Evolutionary conservation across 805 yeast species (phyloP).

Genomic region (Teunomyces funiuensis): DNA sequence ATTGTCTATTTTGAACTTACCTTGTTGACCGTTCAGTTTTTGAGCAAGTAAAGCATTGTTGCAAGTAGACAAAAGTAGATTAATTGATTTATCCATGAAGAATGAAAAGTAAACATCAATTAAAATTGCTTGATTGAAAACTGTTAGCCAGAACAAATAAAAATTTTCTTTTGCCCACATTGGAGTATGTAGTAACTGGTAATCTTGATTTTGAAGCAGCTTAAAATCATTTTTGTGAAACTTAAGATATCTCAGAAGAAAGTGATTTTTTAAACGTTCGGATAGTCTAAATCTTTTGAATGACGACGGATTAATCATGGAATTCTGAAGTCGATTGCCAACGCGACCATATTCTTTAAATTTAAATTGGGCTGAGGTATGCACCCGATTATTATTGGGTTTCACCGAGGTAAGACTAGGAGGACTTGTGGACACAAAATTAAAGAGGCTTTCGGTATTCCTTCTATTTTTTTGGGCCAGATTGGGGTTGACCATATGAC

Average conservation of each 20-base stretch:
- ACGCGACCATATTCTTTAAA: background rate
- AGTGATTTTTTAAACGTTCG: conserved; percentile 13
- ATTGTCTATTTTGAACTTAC: conserved; percentile 6
- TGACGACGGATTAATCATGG: conserved; percentile 10
- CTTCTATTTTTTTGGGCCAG: background rate
- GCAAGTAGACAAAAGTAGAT: conserved; percentile 21
- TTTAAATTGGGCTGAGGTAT: background rate
- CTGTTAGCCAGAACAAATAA: conserved; percentile 29
- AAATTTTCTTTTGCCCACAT: conserved; percentile 24
- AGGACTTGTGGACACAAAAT: background rate
- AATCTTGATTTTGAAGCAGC: conserved; percentile 14
- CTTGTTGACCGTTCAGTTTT: background rate
- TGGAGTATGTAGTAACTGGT: conserved; percentile 18
- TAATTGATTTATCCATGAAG: conserved; percentile 38
- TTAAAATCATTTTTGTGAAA: conserved; percentile 13
- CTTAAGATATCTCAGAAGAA: conserved; percentile 15
- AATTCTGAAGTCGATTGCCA: conserved; percentile 23
- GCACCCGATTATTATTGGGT: background rate
- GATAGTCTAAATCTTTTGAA: conserved; percentile 14
- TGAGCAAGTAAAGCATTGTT: conserved; percentile 8
- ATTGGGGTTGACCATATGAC: background rate
- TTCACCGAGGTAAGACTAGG: background rate
- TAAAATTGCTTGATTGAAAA: conserved; percentile 27
- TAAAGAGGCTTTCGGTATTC: background rate
- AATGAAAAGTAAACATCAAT: conserved; percentile 34